These are phyloP conservation scores for Xylariaceae sp. DNA, from an alignment of 2,329 filamentous ascomycete species.

Conservation along the genomic window DNA sequence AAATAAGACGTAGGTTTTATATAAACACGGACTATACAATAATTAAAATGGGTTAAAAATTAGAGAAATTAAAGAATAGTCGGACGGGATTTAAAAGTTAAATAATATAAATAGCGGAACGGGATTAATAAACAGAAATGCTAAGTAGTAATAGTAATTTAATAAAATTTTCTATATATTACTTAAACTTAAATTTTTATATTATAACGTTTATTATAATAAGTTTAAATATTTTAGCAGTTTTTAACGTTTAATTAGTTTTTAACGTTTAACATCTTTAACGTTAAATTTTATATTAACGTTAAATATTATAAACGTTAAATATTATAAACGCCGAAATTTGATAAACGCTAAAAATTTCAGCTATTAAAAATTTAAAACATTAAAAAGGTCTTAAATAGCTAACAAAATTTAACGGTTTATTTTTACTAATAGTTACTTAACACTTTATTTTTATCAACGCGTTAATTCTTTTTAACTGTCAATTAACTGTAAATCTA, in stretches of 20 bases:
- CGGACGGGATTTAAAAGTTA: neutral
- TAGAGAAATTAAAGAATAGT: neutral
- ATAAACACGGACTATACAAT: neutral
- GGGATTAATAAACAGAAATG: neutral
- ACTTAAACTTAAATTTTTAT: neutral
- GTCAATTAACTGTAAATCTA: neutral
- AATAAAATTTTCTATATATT: neutral
- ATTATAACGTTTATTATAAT: neutral
- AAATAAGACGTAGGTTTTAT: slow-evolving; percentile 4
- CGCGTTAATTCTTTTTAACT: neutral
- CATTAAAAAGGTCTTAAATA: neutral
- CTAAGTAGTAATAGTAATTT: neutral
- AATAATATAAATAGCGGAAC: neutral
- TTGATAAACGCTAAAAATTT: neutral
- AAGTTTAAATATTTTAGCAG: neutral
- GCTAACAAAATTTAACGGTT: neutral
- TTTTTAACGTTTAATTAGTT: neutral
- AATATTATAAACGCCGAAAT: neutral
- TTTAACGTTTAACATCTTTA: neutral
- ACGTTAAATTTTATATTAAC: neutral
- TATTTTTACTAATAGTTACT: neutral
- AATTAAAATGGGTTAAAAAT: neutral
- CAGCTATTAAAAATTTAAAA: neutral
- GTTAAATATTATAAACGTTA: neutral
- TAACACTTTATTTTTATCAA: neutral